These are phyloP conservation scores for Peronospora belbahrii DNA, from an alignment of 352 stramenopile genomes.

Conservation along the genomic window DNA sequence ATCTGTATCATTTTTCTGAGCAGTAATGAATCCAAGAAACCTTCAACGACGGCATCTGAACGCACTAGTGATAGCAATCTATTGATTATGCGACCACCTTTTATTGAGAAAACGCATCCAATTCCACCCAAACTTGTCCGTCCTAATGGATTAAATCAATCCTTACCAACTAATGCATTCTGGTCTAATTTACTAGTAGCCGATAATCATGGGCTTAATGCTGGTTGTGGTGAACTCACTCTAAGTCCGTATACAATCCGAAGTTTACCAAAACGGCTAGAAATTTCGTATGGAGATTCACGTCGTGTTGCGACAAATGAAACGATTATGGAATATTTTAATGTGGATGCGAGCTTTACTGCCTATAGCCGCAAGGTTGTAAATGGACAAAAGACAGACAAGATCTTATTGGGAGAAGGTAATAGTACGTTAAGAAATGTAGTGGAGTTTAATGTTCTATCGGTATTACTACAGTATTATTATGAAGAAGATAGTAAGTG, in stretches of 20 bases:
- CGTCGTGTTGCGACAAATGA: constrained; percentile 52
- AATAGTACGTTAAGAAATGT: constrained; percentile 62
- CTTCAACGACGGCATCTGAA: neutral
- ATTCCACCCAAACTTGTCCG: constrained; percentile 56
- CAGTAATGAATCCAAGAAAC: constrained; percentile 5
- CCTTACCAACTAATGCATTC: constrained; percentile 85
- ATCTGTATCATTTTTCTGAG: constrained; percentile 39
- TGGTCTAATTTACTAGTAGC: constrained; percentile 85
- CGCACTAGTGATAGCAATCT: constrained; percentile 40
- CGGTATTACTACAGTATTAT: constrained; percentile 57
- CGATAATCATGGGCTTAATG: constrained; percentile 64
- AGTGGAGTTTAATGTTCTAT: constrained; percentile 57
- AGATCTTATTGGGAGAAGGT: constrained; percentile 42
- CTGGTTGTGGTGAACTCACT: constrained; percentile 64
- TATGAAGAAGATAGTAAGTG: constrained; percentile 34
- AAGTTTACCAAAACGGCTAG: constrained; percentile 52
- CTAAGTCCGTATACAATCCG: constrained; percentile 80
- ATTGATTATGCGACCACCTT: constrained; percentile 50
- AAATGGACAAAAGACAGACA: constrained; percentile 10
- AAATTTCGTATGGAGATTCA: constrained; percentile 79
- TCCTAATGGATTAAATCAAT: constrained; percentile 29
- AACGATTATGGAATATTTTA: constrained; percentile 76
- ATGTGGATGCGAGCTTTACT: constrained; percentile 63
- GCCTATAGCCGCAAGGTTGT: constrained; percentile 39
- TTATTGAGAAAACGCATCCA: constrained; percentile 41